These are phyloP conservation scores for Phialemoniopsis sp. DNA, from an alignment of 2,329 filamentous ascomycete genomes.

Conservation along the genomic window DNA sequence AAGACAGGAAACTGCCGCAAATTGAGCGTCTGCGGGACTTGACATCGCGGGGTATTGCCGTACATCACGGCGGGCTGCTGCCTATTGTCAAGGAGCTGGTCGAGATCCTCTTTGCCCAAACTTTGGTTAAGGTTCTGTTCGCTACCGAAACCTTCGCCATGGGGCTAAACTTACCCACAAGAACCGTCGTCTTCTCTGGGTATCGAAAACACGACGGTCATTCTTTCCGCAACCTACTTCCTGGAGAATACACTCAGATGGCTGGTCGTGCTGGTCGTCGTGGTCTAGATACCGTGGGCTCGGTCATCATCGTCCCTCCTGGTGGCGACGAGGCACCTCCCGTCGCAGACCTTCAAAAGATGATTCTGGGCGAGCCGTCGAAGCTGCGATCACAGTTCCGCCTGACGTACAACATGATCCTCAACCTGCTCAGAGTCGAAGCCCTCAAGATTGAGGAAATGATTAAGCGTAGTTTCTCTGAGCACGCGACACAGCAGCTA, in stretches of 20 bases:
- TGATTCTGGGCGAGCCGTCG: conserved; percentile 94
- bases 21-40: conserved; percentile 85
- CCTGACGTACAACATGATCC: conserved; percentile 98
- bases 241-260: conserved; percentile 99
- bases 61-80: conserved; percentile 90
- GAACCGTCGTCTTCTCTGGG: conserved; percentile 96
- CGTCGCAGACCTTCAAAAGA: conserved; percentile 75
- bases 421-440: conserved; percentile 91
- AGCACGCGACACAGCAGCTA: conserved; percentile 92
- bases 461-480: conserved; percentile 99
- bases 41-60: conserved; percentile 82
- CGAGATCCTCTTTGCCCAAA: conserved; percentile 92
- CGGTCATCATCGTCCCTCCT: conserved; percentile 87
- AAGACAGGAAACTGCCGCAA: conserved; percentile 87
- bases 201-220: conserved; percentile 96
- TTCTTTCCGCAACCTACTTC: conserved; percentile 82
- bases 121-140: conserved; percentile 93
- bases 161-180: conserved; percentile 91
- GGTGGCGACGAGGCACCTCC: conserved; percentile 83
- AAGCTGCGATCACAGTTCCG: conserved; percentile 95
- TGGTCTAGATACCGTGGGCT: conserved; percentile 88
- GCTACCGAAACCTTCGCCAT: conserved; percentile 98
- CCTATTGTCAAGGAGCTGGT: conserved; percentile 98
- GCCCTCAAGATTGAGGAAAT: conserved; percentile 98
- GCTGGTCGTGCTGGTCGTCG: conserved; percentile 89